Evolutionary conservation across 1,284 basidiomycete genomes (phyloP).

Genomic region (Cryptococcus sp.): DNA sequence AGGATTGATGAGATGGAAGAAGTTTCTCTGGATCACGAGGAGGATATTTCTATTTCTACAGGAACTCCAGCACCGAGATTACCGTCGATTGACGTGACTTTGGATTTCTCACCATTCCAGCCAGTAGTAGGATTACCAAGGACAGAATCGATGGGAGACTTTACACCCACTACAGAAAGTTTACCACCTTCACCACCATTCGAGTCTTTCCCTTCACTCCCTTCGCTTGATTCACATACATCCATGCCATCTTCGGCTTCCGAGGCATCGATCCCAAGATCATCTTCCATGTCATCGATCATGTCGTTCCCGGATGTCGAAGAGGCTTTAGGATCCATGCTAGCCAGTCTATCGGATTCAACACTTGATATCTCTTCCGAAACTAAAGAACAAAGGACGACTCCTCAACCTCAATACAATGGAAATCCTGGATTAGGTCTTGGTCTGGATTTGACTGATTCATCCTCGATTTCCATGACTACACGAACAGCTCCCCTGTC

Average conservation of each 20-base stretch:
- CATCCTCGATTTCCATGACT: constrained; percentile 6
- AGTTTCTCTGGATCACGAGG: constrained; percentile 16
- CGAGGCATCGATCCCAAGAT: constrained; percentile 14
- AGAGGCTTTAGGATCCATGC: constrained; percentile 33
- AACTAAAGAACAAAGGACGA: background rate
- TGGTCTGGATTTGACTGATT: constrained; percentile 18
- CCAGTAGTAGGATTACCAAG: constrained; percentile 1
- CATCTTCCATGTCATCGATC: constrained; percentile 19
- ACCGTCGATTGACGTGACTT: constrained; percentile 25
- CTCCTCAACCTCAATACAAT: background rate
- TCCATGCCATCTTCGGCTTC: constrained; percentile 27
- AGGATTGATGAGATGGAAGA: constrained; percentile 23
- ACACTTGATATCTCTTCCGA: background rate
- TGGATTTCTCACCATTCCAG: constrained; percentile 33
- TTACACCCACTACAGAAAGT: constrained; percentile 12
- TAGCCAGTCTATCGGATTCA: constrained; percentile 23
- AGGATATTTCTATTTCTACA: background rate
- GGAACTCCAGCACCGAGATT: background rate
- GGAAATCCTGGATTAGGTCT: constrained; percentile 24
- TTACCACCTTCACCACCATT: constrained; percentile 33
- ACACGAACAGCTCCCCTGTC: constrained; percentile 26
- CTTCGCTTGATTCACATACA: constrained; percentile 26
- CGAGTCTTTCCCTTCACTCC: constrained; percentile 35
- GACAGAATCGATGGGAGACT: background rate
- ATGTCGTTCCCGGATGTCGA: constrained; percentile 38